A percentile compares a stretch with the other conserved stretches of the same genome.
Evolutionary conservation across 139 green algal genomes (phyloP).

Genomic region (Micractinium conductrix): DNA sequence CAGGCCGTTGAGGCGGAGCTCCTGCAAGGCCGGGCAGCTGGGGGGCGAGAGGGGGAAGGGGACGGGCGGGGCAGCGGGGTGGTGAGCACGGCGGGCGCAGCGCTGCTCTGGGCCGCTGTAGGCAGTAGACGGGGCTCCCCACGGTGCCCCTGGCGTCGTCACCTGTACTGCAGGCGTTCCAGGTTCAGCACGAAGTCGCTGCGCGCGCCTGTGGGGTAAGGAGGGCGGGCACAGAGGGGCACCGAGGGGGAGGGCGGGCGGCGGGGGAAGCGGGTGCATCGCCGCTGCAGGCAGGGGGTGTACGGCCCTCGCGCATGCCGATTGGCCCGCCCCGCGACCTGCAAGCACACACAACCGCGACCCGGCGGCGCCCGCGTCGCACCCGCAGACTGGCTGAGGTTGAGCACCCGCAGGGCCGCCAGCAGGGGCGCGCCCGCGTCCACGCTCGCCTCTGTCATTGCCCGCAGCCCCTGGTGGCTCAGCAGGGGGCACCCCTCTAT

Average conservation of each 20-base stretch:
- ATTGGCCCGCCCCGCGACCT: not conserved
- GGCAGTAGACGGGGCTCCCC: not conserved
- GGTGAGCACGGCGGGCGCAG: no score
- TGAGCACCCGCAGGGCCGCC: slow-evolving; percentile 20
- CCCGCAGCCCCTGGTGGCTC: slow-evolving; percentile 26
- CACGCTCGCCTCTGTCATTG: slow-evolving; percentile 19
- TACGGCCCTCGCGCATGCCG: no score
- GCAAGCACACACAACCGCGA: not conserved
- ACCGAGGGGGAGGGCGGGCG: no score
- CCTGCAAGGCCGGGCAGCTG: not conserved
- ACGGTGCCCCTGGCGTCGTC: not conserved
- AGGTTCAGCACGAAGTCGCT: slow-evolving; percentile 22
- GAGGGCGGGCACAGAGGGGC: no score
- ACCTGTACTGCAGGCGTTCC: slow-evolving; percentile 30
- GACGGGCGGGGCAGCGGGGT: no score
- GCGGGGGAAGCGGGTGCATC: no score
- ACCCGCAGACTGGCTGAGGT: slow-evolving; percentile 28
- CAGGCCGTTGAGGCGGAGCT: slow-evolving; percentile 29
- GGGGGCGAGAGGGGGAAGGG: not conserved
- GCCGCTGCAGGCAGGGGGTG: no score
- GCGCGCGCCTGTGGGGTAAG: slow-evolving; percentile 12
- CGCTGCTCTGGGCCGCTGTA: no score
- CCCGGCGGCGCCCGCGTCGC: not conserved
- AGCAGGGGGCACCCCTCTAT: slow-evolving; percentile 39
- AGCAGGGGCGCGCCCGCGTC: slow-evolving; percentile 24